A percentile compares a stretch with the other conserved stretches of the same genome.
Conservation (phyloP, 129 eudicot species). For the Mikania micrantha region DNA sequence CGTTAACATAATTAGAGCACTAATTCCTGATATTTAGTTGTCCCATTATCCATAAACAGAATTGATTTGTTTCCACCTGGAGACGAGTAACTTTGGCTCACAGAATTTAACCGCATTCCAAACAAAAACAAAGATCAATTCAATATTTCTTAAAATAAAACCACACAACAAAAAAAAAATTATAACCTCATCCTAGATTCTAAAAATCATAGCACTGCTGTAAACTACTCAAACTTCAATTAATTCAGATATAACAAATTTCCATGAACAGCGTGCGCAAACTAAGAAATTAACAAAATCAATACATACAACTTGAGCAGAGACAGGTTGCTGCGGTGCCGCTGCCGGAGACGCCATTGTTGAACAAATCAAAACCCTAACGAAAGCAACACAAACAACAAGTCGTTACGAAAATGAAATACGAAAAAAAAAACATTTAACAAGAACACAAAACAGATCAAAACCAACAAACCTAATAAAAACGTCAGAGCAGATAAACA, state of each 20-base stretch:
- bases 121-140: not conserved
- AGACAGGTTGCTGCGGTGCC: slow-evolving; percentile 44
- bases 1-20: not conserved
- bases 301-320: slow-evolving; percentile 66
- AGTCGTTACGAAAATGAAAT: not conserved
- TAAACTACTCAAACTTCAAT: not conserved
- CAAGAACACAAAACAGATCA: not conserved
- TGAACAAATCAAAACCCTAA: slow-evolving; percentile 25
- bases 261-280: not conserved
- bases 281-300: not conserved
- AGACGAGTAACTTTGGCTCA: not conserved
- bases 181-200: not conserved
- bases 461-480: not conserved
- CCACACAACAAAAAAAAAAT: not conserved
- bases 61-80: not conserved
- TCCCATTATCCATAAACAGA: not conserved
- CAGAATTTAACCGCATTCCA: not conserved
- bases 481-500: not conserved
- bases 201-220: not conserved
- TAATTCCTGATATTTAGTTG: not conserved
- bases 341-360: slow-evolving; percentile 46
- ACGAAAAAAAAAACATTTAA: not conserved
- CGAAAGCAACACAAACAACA: not conserved
- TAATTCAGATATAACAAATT: not conserved
- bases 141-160: not conserved